phyloP scores from a whole-genome alignment of 805 yeast species.

The Metschnikowia sp. region DNA sequence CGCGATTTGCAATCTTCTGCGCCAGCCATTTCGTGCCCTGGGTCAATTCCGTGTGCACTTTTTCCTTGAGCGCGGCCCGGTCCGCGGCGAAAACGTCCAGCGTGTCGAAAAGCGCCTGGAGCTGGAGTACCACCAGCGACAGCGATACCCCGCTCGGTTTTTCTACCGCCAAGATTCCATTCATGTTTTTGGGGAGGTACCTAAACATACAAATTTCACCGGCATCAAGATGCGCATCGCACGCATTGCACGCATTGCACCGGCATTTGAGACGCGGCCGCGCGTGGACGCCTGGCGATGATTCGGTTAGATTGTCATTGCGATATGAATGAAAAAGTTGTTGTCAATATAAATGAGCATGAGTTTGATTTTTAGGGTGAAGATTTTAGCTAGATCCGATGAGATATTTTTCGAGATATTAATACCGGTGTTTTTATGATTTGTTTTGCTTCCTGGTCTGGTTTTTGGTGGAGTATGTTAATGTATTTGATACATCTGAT shows the following conservation, averaged over 20 bases:
- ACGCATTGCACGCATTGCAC: background rate
- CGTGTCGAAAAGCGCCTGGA: slow-evolving; percentile 61
- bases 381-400: no score
- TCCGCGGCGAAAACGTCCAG: slow-evolving; percentile 57
- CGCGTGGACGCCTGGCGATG: no score
- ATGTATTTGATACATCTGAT: no score
- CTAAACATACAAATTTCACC: background rate
- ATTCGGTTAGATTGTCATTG: no score
- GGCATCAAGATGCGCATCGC: no score
- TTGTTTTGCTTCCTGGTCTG: no score
- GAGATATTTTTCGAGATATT: no score
- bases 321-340: background rate
- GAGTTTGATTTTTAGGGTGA: no score
- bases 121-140: slow-evolving; percentile 60
- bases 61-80: slow-evolving; percentile 47
- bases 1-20: slow-evolving; percentile 49
- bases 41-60: slow-evolving; percentile 38
- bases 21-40: slow-evolving; percentile 40
- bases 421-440: no score
- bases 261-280: no score
- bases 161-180: slow-evolving; percentile 88
- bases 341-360: no score
- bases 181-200: slow-evolving; percentile 48
- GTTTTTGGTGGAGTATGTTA: no score
- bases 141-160: slow-evolving; percentile 88